phyloP scores from a whole-genome alignment of 2,329 filamentous ascomycete species.

The Colletotrichum graminicola region DNA sequence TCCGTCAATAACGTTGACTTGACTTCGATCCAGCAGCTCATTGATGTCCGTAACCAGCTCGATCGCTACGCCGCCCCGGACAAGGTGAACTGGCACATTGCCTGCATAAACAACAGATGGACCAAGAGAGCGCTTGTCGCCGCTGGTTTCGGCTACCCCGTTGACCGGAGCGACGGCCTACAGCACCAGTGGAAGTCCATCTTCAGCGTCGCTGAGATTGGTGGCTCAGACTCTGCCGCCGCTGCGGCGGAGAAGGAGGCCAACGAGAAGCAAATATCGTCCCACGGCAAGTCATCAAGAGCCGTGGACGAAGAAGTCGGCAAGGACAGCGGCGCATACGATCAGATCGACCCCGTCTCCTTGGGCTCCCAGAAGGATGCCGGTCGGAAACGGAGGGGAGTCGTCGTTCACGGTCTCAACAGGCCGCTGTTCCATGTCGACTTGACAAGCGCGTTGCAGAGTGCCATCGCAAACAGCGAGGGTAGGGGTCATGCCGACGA shows the following conservation, averaged over 20 bases:
- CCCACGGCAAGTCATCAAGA: conserved; percentile 31
- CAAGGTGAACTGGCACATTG: conserved; percentile 93
- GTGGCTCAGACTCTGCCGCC: conserved; percentile 77
- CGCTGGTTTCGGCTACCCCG: conserved; percentile 89
- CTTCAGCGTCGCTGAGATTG: conserved; percentile 90
- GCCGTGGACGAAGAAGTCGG: conserved; percentile 54
- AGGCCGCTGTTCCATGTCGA: conserved; percentile 95
- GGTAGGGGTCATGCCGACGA: conserved; percentile 55
- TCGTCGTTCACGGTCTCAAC: conserved; percentile 87
- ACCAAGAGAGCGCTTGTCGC: conserved; percentile 89
- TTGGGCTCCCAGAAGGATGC: conserved; percentile 40
- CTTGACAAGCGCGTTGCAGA: conserved; percentile 88
- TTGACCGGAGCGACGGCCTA: conserved; percentile 58
- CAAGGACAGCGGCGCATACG: conserved; percentile 47
- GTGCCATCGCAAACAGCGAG: conserved; percentile 84
- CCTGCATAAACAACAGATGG: conserved; percentile 94
- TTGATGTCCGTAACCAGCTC: conserved; percentile 94
- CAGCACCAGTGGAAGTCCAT: conserved; percentile 90
- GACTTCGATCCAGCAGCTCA: conserved; percentile 90
- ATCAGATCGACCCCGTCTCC: conserved; percentile 49
- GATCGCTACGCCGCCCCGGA: conserved; percentile 86
- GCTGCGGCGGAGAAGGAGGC: conserved; percentile 73
- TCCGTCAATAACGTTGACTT: conserved; percentile 95
- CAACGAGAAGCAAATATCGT: conserved; percentile 58
- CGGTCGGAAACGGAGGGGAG: conserved; percentile 62